Percentiles rank a stretch among this genome's conserved stretches.
phyloP scores from a whole-genome alignment of 768 basidiomycete genomes.

The Russula lepida region DNA sequence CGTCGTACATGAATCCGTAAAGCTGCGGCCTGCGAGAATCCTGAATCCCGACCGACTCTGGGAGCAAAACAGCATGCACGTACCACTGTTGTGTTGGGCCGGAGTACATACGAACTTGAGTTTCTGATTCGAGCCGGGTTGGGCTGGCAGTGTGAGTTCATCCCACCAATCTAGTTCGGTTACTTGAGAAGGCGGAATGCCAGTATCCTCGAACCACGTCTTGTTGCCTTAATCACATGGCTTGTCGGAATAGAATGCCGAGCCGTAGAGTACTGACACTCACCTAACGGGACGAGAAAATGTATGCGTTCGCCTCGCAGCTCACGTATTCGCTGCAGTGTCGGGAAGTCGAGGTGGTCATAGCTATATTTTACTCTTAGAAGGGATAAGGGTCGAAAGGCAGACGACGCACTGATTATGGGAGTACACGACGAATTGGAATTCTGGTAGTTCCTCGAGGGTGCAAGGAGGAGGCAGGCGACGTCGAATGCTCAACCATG shows the following conservation, averaged over 20 bases:
- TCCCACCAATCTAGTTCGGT: constrained; percentile 39
- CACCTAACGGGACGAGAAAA: constrained; percentile 35
- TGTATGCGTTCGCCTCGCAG: constrained; percentile 21
- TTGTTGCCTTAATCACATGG: constrained; percentile 22
- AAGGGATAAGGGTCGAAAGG: background rate
- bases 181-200: constrained; percentile 29
- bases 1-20: constrained; percentile 29
- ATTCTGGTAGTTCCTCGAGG: constrained; percentile 32
- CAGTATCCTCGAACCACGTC: constrained; percentile 25
- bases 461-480: constrained; percentile 31
- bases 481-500: constrained; percentile 28
- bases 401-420: constrained; percentile 36
- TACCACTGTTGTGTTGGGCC: constrained; percentile 37
- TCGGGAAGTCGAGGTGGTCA: constrained; percentile 35
- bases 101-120: constrained; percentile 34
- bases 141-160: constrained; percentile 20
- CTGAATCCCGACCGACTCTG: background rate
- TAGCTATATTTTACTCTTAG: constrained; percentile 26
- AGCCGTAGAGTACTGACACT: background rate
- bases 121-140: constrained; percentile 9
- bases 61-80: background rate
- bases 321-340: constrained; percentile 26
- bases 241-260: background rate
- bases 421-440: constrained; percentile 33
- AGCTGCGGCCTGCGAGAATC: constrained; percentile 27